A percentile compares a stretch with the other conserved stretches of the same genome.
Conservation (phyloP, 2,329 filamentous ascomycete genomes). For the Colletotrichum sp. region DNA sequence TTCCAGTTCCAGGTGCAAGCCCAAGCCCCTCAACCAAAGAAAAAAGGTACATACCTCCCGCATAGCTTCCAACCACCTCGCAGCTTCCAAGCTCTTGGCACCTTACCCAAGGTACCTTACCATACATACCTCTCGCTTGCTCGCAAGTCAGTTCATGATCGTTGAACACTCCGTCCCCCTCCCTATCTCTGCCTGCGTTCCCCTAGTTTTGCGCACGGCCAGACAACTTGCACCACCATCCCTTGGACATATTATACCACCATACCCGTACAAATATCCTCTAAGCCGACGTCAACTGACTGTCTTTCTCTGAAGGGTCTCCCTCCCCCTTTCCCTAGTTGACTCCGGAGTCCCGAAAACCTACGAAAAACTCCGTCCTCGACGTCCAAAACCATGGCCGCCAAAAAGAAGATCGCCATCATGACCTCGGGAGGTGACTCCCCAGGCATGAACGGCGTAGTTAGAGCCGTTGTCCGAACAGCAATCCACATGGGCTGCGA, state of each 20-base stretch:
- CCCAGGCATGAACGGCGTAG: conserved; percentile 92
- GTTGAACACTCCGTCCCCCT: background rate
- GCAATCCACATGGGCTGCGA: conserved; percentile 84
- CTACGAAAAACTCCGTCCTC: background rate
- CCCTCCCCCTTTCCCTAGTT: background rate
- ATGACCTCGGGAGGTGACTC: conserved; percentile 96
- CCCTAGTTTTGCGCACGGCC: conserved; percentile 3
- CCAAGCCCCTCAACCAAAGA: background rate
- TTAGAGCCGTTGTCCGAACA: conserved; percentile 90
- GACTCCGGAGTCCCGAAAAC: conserved; percentile 4
- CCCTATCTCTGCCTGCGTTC: background rate
- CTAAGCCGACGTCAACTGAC: background rate
- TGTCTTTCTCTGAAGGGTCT: background rate
- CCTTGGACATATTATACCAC: conserved; percentile 4
- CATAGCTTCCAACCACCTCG: conserved; percentile 10
- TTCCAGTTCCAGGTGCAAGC: background rate
- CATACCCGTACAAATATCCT: background rate
- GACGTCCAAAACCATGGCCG: conserved; percentile 38
- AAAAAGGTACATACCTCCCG: background rate
- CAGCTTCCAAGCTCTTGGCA: conserved; percentile 18
- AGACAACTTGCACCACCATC: conserved; percentile 4
- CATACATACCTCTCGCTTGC: background rate
- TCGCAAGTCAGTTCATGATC: conserved; percentile 11
- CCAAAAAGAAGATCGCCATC: conserved; percentile 77
- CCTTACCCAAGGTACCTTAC: background rate